Evolutionary conservation across 352 stramenopile genomes (phyloP).

Genomic region (Phytopythium vexans): DNA sequence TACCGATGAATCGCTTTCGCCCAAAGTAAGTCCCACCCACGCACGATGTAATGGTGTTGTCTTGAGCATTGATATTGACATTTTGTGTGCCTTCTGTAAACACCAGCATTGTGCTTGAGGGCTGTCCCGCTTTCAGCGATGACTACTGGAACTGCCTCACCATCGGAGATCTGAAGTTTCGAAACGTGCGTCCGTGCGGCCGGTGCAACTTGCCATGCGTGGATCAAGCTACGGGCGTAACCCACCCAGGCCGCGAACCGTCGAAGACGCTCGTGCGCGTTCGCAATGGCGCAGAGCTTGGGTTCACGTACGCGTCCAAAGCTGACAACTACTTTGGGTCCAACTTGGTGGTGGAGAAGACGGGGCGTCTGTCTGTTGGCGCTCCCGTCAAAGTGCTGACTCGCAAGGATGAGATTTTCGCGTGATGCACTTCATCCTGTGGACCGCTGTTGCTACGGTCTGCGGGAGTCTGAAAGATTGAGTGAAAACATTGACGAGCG

Average conservation of each 20-base stretch:
- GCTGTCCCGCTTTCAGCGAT: constrained; percentile 61
- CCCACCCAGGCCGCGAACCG: constrained; percentile 42
- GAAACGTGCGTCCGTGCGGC: constrained; percentile 70
- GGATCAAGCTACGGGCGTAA: constrained; percentile 55
- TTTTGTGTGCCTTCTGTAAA: background rate
- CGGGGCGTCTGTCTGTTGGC: constrained; percentile 35
- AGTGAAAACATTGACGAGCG: background rate
- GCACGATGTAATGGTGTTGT: background rate
- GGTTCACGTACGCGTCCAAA: constrained; percentile 51
- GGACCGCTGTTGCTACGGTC: background rate
- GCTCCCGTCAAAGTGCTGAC: constrained; percentile 61
- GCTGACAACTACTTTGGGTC: constrained; percentile 75
- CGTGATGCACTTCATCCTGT: constrained; percentile 18
- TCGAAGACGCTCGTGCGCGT: constrained; percentile 43
- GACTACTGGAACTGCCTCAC: constrained; percentile 71
- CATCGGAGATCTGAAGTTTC: constrained; percentile 51
- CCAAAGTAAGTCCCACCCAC: constrained; percentile 50
- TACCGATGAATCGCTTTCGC: constrained; percentile 83
- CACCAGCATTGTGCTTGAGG: constrained; percentile 68
- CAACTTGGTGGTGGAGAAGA: constrained; percentile 57
- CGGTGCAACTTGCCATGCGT: constrained; percentile 80
- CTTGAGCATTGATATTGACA: constrained; percentile 1
- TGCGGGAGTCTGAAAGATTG: background rate
- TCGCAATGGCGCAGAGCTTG: constrained; percentile 59
- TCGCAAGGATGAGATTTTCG: constrained; percentile 53